Evolutionary conservation across 164 flowering plant genomes (phyloP), one percentile per base, ranked within the genome.

Genomic region (Berberis thunbergii): DNA sequence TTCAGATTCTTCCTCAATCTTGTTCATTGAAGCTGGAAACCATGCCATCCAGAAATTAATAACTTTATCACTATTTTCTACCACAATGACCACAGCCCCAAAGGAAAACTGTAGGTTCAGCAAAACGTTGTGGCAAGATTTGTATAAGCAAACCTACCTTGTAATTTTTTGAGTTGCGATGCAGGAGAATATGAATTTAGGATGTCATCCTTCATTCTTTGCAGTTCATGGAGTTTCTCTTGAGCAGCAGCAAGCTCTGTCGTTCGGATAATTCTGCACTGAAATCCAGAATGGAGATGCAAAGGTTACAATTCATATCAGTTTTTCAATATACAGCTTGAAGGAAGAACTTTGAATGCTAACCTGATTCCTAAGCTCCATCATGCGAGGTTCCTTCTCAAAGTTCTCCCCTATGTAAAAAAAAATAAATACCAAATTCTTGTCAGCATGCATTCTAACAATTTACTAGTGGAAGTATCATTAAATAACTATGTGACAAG

Each of bases 261-360:
- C 62, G 96, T 91, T 52, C 99, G 81, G 50, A 94, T 94, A 7
- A 94, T 87, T 73, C 86, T 80, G 74, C 96, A 87, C 97, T 94
- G 89, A 61, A 54, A 53, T 6, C n/a, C 13, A 43, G 60, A 43
- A 56, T n/a, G 43, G 6, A 60, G 43, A 42, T 45, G 42, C 45
- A 13, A 50, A 57, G 39, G 8, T 49, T 43, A 4, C 49, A 40
- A 49, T 26, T 26, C 62, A 41, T 57, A 54, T 53, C 41, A 45
- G 43, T 11, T 54, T 54, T 63, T 12, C 6, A 2, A 40, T 43
- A 41, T 45, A 61, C 39, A 26, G 2, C 43, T 5, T n/a, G 49
- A 39, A 41, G 5, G 42, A 66, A n/a, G 43, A 59, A 26, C 59
- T 57, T 54, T 8, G 42, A 41, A 53, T 54, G 10, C 68, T 68